Evolutionary conservation across 169 alveolate species (phyloP), one percentile per base, ranked within the genome.

Genomic region (Theileria equi): DNA sequence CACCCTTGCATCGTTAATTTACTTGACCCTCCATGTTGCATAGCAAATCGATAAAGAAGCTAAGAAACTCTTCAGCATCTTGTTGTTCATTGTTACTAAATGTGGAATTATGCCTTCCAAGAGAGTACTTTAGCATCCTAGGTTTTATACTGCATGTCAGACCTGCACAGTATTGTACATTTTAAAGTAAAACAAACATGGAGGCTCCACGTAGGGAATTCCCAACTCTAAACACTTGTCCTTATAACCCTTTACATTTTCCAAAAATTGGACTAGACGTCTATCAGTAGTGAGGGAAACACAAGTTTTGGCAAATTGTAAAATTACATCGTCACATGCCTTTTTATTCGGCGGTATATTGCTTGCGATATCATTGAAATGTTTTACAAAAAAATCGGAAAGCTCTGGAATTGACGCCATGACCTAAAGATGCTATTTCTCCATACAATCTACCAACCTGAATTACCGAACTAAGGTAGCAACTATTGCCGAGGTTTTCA

Each of bases 401-500:
- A 74, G 0, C 3, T 74, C 84, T 0, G 36, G 53, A 3, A 69
- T 59, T 0, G 71, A 19, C 5, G 65, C 74, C 19, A 69, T 25
- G 26, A 69, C 16, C 59, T 38, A 13, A 13, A 38, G n/a, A 13
- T 38, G n/a, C 13, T 38, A 13, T 13, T 13, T 38, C n/a, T 38
- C 13, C n/a, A 38, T n/a, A 38, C 45, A 38, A 38, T 38, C 45
- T 38, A 38, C 45, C n/a, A 31, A 84, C 88, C 81, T 90, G 95
- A 32, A 90, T 47, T 16, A 90, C 90, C 34, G 90, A 71, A 68
- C 90, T 90, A 38, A 90, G 55, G 60, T 90, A 92, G 69, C 96
- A 92, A 23, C 92, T 83, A 49, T 90, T 89, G 13, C 96, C 96
- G 38, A 84, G 67, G 50, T 92, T 92, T 23, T 81, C 63, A 7